Evolutionary conservation across 2,329 filamentous ascomycete genomes (phyloP), one percentile per base, ranked within the genome.

Genomic region (Hypocrella siamensis): DNA sequence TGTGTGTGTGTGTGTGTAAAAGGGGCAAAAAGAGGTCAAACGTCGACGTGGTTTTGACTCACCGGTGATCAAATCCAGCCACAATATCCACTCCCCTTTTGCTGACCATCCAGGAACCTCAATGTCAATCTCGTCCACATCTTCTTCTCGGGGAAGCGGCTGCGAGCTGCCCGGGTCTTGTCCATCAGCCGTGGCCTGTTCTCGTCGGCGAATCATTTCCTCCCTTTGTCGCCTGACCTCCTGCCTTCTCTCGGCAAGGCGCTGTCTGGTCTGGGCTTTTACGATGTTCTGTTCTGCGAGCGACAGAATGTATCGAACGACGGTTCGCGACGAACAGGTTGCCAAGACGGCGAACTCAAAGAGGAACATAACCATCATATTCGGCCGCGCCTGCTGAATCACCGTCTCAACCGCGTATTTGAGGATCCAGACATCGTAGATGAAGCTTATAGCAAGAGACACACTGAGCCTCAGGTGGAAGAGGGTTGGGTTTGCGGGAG

Each of bases 361-460:
- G 5, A 92, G 75, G 48, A 98, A 98, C 85, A 98, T 96, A 40
- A 98, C 85, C 85, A 96, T 98, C 81, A 98, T 96, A 36, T 92
- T 90, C 1, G 88, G 85, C n/a, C 80, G 70, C 3, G 88, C 83
- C 49, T 92, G 77, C 35, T 81, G 75, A 31, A 94, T 75, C 19
- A 96, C 86, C 0, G 79, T 83, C 18, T 75, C 71, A 38, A 93
- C 66, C 36, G 80, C 78, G 52, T 93, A 94, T 30, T 67, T 68
- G 41, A 94, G 73, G 57, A 98, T 75, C 50, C 69, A 78, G 17
- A 75, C 52, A 48, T 93, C 80, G 57, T 93, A 94, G 12, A 74
- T 43, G 36, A 93, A 67, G 40, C 86, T 88, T 32, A 93, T 55
- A 2, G 79, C 47, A 29, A 98, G 65, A 27, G 86, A 94, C 31